Evolutionary conservation across 768 basidiomycete species (phyloP), one percentile per base, ranked within the genome.

Genomic region (Galerina marginata): DNA sequence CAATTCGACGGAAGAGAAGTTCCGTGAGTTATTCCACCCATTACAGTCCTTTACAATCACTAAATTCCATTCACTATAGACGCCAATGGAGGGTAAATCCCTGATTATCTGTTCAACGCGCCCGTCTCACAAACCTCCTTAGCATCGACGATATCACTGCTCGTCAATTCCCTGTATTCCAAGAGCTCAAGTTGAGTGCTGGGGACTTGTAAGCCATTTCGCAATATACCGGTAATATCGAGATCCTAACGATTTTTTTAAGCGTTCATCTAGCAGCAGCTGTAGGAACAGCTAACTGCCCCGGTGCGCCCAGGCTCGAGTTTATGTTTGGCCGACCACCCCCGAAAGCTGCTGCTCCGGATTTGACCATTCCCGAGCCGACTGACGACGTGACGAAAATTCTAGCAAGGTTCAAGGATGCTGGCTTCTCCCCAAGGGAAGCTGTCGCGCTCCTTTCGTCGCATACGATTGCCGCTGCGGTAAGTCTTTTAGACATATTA

Each of bases 281-380:
- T 6, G 67, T 74, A 52, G 68, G 68, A 6, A 60, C 67, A 38
- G 60, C 65, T 16, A 76, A 75, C 67, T 77, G 75, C 48, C 74
- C 73, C 2, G 75, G 75, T 52, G 73, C 74, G 15, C 74, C 74
- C 7, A 67, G 62, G 23, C 63, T 77, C 6, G 60, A 69, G 36
- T 74, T 71, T 63, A 57, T 72, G 56, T 64, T 69, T 20, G 71
- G 76, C 10, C 69, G 69, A 15, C 69, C 67, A 3, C 54, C 67
- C 15, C 63, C 64, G 6, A 56, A 61, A n/a, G 63, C 57, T 14
- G 50, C 67, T 15, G 67, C 67, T 14, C 62, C 65, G 43, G 63
- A 67, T 56, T 26, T 67, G 51, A 66, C 65, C 6, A 59, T 66
- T 9, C 65, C 65, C 0, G 49, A 58, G 45, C 60, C 68, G 46